phyloP scores from a whole-genome alignment of 2,329 filamentous ascomycete species.

The Fusarium foetens region DNA sequence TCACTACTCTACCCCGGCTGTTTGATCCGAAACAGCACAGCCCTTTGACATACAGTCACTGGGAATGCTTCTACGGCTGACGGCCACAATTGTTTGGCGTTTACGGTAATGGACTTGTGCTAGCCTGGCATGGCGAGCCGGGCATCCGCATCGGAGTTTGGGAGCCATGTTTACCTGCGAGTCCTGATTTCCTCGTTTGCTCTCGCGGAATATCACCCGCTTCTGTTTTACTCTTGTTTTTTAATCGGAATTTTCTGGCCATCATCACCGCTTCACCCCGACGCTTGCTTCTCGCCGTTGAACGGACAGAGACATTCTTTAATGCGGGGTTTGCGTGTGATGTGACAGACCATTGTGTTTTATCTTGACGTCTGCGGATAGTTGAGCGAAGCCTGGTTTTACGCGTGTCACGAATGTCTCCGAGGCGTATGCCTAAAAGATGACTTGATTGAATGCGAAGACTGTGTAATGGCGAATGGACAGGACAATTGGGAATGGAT shows the following conservation, averaged over 20 bases:
- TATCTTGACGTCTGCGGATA: conserved; percentile 2
- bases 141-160: conserved; percentile 42
- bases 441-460: conserved; percentile 38
- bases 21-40: conserved; percentile 36
- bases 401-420: conserved; percentile 37
- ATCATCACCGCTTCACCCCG: conserved; percentile 19
- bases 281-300: conserved; percentile 40
- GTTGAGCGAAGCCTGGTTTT: conserved; percentile 30
- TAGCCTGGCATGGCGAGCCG: conserved; percentile 38
- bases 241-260: conserved; percentile 33
- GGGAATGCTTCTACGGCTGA: conserved; percentile 34
- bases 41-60: conserved; percentile 15
- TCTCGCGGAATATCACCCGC: conserved; percentile 14
- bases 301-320: conserved; percentile 38
- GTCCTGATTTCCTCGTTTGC: conserved; percentile 11
- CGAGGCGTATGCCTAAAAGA: conserved; percentile 22
- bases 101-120: conserved; percentile 38
- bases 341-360: conserved; percentile 13
- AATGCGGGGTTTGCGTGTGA: conserved; percentile 25
- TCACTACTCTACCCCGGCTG: conserved; percentile 29
- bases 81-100: conserved; percentile 39
- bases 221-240: conserved; percentile 27
- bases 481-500: conserved; percentile 6
- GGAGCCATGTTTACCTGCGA: conserved; percentile 30
- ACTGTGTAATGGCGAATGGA: conserved; percentile 34